Percentiles rank a stretch among this genome's conserved stretches.
Evolutionary conservation across 1,284 basidiomycete species (phyloP).

Genomic region (Malassezia slooffiae): DNA sequence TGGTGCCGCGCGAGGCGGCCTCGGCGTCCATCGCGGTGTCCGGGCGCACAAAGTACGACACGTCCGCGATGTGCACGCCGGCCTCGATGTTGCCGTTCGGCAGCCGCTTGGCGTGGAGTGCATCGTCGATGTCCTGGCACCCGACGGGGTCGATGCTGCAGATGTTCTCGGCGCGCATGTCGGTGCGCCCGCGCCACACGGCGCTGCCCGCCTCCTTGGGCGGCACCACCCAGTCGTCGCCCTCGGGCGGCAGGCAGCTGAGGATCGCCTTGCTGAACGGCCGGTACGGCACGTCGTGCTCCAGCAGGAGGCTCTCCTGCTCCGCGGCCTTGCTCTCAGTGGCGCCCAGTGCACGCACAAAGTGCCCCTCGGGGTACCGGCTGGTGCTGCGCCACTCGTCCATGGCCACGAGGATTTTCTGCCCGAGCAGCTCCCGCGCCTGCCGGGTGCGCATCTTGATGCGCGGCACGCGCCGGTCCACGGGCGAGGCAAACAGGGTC

Average conservation of each 20-base stretch:
- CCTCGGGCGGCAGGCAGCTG: constrained; percentile 78
- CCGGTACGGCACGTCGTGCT: constrained; percentile 91
- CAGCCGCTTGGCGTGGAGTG: constrained; percentile 77
- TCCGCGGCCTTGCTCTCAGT: constrained; percentile 92
- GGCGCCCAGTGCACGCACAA: constrained; percentile 80
- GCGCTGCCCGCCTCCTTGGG: constrained; percentile 55
- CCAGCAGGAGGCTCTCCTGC: constrained; percentile 82
- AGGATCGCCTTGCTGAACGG: constrained; percentile 91
- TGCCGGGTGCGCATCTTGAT: constrained; percentile 91
- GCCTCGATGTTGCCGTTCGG: constrained; percentile 94
- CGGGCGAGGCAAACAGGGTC: constrained; percentile 87
- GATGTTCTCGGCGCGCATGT: constrained; percentile 73
- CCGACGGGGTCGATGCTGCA: constrained; percentile 96
- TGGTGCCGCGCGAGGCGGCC: constrained; percentile 87
- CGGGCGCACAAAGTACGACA: constrained; percentile 86
- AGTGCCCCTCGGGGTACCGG: constrained; percentile 92
- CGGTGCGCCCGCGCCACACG: constrained; percentile 75
- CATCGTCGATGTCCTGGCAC: constrained; percentile 98
- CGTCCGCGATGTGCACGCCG: constrained; percentile 97
- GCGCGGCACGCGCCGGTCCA: constrained; percentile 80
- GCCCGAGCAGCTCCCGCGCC: constrained; percentile 71
- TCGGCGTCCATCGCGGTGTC: constrained; percentile 96
- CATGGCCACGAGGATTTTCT: constrained; percentile 92
- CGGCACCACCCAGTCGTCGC: constrained; percentile 86
- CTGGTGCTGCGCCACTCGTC: constrained; percentile 80